A percentile compares a stretch with the other conserved stretches of the same genome.
phyloP scores from a whole-genome alignment of 2,329 filamentous ascomycete genomes.

The Penicillium sp. region DNA sequence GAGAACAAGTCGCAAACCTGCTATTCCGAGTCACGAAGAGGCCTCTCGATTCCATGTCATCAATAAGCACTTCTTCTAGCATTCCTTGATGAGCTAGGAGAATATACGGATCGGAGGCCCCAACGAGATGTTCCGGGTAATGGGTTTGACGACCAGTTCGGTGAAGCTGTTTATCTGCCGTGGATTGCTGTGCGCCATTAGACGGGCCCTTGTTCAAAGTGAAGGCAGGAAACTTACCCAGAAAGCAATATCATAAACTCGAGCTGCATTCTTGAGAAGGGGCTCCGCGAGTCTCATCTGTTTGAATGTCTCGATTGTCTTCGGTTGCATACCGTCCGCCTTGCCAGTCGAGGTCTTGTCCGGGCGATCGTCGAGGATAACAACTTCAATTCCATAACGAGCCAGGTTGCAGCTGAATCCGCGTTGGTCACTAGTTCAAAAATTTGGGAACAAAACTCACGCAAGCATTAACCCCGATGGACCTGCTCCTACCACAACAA shows the following conservation, averaged over 20 bases:
- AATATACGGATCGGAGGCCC: constrained; percentile 59
- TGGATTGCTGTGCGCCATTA: constrained; percentile 35
- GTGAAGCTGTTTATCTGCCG: constrained; percentile 56
- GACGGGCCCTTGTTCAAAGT: neutral
- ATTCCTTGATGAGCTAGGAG: constrained; percentile 71
- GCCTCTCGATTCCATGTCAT: constrained; percentile 69
- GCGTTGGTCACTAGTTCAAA: constrained; percentile 24
- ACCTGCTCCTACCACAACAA: constrained; percentile 48
- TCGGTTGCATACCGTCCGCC: constrained; percentile 75
- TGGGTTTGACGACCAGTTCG: constrained; percentile 69
- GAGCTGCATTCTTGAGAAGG: constrained; percentile 68
- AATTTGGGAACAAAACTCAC: constrained; percentile 30
- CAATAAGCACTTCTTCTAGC: constrained; percentile 71
- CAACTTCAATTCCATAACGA: constrained; percentile 67
- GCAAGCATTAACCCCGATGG: constrained; percentile 51
- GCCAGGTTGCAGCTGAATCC: constrained; percentile 58
- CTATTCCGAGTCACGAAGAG: constrained; percentile 67
- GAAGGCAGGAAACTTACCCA: constrained; percentile 56
- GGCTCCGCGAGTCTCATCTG: constrained; percentile 74
- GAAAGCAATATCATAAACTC: constrained; percentile 75
- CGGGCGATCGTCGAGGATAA: constrained; percentile 70
- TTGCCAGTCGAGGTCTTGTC: constrained; percentile 70
- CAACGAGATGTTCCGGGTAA: constrained; percentile 61
- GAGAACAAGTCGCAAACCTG: constrained; percentile 61
- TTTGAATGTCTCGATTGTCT: constrained; percentile 76